Base-by-base conservation (phyloP, 768 basidiomycete genomes). In the Xanthoconium purpureum region DNA sequence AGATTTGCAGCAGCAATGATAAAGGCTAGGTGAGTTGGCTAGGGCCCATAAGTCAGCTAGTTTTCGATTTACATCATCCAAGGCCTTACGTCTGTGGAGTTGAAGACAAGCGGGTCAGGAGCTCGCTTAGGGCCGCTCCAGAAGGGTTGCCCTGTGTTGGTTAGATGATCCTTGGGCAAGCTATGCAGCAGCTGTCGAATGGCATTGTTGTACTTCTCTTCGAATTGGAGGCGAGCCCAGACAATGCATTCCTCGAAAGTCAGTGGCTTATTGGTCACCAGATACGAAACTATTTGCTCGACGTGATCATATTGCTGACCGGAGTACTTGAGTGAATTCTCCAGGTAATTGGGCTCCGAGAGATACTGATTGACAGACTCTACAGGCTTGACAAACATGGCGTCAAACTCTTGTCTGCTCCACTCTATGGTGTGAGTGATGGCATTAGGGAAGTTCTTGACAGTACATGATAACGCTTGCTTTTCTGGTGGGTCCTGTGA, bases 351-450 rank as follows among this genome's bases (percentile, higher is more conserved):
- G 20, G 97, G 91, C 66, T 98, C 95, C 2, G 94, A 92, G 32
- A 99, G 87, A 75, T 98, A 99, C 30, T 94, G 84, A 73, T 99
- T 99, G 71, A 91, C 94, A 44, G 91, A 86, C 70, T 95, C 91
- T 35, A 89, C 82, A 2, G 97, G 97, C 70, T 96, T 94, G 64
- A 97, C 89, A 66, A 98, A 99, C 44, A 94, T 76, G 55, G 84
- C 85, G 68, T 97, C 92, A 71, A 99, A 98, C 60, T 91, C 90
- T 65, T 87, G 85, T 63, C 94, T 87, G 64, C 90, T 87, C 97
- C 97, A 99, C 92, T 98, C 94, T 57, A 99, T 99, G 8, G 94
- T 97, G 74, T 99, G 97, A 62, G 92, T 88, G 65, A 98, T 98
- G 28, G 89, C 89, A 70, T 99, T 95, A 11, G 97, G 97, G 83